These are phyloP conservation scores for Termitomyces sp. DNA, from an alignment of 768 basidiomycete genomes.

Conservation along the genomic window DNA sequence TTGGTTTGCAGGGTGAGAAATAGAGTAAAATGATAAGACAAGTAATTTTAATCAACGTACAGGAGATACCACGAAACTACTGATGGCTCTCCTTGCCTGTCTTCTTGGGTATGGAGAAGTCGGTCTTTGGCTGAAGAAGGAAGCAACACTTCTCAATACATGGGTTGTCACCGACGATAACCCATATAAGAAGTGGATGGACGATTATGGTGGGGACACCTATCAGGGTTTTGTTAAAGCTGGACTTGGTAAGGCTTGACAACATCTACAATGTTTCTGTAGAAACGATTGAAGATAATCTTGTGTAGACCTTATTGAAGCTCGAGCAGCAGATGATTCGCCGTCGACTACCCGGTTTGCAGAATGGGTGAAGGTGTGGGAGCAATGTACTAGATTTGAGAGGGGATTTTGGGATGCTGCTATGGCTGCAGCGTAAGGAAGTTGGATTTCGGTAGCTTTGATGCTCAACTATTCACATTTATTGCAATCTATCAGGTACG, in stretches of 20 bases:
- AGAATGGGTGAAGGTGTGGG: conserved; percentile 72
- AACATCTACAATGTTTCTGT: not conserved
- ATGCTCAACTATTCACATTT: not conserved
- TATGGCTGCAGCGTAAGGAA: conserved; percentile 22
- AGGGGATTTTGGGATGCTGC: conserved; percentile 82
- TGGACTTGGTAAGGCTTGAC: conserved; percentile 59
- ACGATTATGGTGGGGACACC: conserved; percentile 68
- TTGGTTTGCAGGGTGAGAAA: conserved; percentile 58
- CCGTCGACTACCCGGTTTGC: conserved; percentile 54
- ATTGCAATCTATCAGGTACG: not conserved
- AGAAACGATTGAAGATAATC: not conserved
- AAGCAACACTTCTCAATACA: conserved; percentile 38
- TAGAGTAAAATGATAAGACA: not conserved
- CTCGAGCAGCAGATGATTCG: conserved; percentile 51
- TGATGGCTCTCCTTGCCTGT: conserved; percentile 84
- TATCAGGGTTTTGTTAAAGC: conserved; percentile 70
- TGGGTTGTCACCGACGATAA: conserved; percentile 65
- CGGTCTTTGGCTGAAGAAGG: conserved; percentile 73
- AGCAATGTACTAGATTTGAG: conserved; percentile 71
- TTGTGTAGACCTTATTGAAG: conserved; percentile 66
- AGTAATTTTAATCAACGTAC: not conserved
- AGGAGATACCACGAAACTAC: conserved; percentile 67
- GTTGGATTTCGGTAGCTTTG: not conserved
- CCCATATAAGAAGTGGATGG: conserved; percentile 71
- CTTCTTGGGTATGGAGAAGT: conserved; percentile 91